Percentiles rank a stretch among this genome's conserved stretches.
These are phyloP conservation scores for Aureobasidium sp. DNA, from an alignment of 2,329 filamentous ascomycete genomes.

Conservation along the genomic window DNA sequence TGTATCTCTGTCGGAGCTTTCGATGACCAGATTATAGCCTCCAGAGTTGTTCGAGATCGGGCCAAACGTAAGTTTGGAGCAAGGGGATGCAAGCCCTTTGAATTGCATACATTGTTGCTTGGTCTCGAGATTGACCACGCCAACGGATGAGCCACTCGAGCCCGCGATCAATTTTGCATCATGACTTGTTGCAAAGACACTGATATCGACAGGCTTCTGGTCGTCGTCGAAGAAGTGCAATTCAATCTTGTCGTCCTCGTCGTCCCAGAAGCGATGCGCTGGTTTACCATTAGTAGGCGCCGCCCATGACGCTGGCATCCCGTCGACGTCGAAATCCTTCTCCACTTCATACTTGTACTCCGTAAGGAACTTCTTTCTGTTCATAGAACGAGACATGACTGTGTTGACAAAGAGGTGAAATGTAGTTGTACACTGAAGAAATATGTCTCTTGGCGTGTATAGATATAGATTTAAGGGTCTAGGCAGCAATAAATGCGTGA, in stretches of 20 bases:
- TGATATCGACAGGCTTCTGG: background rate
- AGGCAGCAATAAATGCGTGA: background rate
- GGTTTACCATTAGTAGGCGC: background rate
- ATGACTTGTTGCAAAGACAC: background rate
- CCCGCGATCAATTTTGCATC: background rate
- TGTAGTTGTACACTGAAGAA: no score
- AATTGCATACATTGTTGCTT: background rate
- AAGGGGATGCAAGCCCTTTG: background rate
- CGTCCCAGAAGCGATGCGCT: slow-evolving; percentile 6
- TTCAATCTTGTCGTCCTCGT: background rate
- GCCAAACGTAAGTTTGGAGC: background rate
- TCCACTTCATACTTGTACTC: background rate
- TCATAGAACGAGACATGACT: background rate
- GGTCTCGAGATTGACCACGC: background rate
- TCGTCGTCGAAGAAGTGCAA: background rate
- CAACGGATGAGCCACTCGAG: background rate
- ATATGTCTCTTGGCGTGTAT: background rate
- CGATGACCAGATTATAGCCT: background rate
- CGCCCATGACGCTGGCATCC: background rate
- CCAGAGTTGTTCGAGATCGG: background rate
- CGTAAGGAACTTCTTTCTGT: background rate
- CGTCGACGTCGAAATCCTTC: background rate
- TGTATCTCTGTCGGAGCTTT: background rate
- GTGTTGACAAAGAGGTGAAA: background rate
- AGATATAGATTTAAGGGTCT: background rate